Conservation (phyloP, 2,329 filamentous ascomycete species). For the Hirsutella minnesotensis region DNA sequence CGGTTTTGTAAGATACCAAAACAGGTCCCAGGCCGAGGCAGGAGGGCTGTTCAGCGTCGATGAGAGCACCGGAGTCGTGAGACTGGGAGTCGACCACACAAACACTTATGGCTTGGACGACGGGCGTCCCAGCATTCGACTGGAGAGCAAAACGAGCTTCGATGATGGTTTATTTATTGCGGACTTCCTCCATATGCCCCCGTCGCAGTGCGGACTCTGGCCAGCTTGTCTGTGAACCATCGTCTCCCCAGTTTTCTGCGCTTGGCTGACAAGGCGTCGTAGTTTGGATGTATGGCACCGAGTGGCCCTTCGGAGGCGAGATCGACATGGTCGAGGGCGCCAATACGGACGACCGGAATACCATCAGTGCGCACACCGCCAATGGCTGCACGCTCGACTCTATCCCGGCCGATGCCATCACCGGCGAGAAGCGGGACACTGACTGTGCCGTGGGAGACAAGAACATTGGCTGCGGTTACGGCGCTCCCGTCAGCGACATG, state of each 20-base stretch:
- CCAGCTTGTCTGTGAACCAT: slow-evolving; percentile 45
- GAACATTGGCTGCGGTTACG: slow-evolving; percentile 34
- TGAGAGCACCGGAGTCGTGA: slow-evolving; percentile 27
- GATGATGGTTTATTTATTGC: slow-evolving; percentile 58
- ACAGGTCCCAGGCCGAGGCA: slow-evolving; percentile 23
- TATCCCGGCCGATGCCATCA: slow-evolving; percentile 9
- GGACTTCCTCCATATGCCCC: slow-evolving; percentile 64
- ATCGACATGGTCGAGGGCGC: slow-evolving; percentile 62
- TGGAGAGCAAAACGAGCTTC: slow-evolving; percentile 53
- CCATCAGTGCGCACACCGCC: slow-evolving; percentile 50
- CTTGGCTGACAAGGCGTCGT: slow-evolving; percentile 2
- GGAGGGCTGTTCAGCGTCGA: slow-evolving; percentile 30
- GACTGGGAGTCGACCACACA: slow-evolving; percentile 30
- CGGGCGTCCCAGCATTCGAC: slow-evolving; percentile 49
- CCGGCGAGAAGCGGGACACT: slow-evolving; percentile 14
- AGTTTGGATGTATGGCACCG: slow-evolving; percentile 41
- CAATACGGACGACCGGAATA: slow-evolving; percentile 46
- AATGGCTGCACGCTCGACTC: slow-evolving; percentile 18
- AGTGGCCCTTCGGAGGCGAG: slow-evolving; percentile 54
- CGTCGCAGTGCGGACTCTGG: slow-evolving; percentile 59
- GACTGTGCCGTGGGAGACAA: slow-evolving; percentile 24
- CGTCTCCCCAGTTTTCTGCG: no score
- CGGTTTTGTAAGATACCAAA: slow-evolving; percentile 53
- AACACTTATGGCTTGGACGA: slow-evolving; percentile 22
- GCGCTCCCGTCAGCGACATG: slow-evolving; percentile 26